Evolutionary conservation across 306 rosid species (phyloP).

Genomic region (Vigna reflexopilosa): DNA sequence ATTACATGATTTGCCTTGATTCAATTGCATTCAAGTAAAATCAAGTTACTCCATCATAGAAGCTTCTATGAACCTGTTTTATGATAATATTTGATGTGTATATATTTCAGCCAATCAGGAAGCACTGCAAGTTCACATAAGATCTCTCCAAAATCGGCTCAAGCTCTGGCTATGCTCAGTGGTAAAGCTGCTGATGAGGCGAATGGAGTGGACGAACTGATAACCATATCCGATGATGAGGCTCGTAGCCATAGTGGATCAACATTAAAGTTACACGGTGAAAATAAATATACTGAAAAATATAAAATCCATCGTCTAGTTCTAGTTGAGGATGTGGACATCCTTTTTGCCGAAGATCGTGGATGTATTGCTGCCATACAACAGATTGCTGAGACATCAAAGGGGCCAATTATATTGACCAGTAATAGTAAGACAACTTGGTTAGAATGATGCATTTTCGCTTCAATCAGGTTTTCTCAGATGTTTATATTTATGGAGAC

Average conservation of each 20-base stretch:
- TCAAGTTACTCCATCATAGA: constrained; percentile 27
- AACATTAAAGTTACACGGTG: constrained; percentile 45
- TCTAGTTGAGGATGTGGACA: constrained; percentile 91
- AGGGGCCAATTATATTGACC: constrained; percentile 91
- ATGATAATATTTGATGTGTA: constrained; percentile 29
- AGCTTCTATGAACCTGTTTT: constrained; percentile 26
- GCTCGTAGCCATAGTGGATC: constrained; percentile 43
- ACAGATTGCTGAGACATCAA: constrained; percentile 81
- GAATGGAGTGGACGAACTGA: constrained; percentile 57
- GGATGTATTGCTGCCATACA: constrained; percentile 89
- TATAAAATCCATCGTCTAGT: constrained; percentile 62
- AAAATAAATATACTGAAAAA: constrained; percentile 45
- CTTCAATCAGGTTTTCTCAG: constrained; percentile 42
- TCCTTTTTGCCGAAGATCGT: constrained; percentile 84
- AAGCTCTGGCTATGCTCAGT: constrained; percentile 45
- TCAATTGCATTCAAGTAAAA: constrained; percentile 29
- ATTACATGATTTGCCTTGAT: constrained; percentile 7
- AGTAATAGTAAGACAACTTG: constrained; percentile 80
- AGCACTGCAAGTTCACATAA: constrained; percentile 47
- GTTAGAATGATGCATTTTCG: constrained; percentile 35
- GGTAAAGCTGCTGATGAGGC: constrained; percentile 47
- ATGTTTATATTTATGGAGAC: constrained; percentile 28
- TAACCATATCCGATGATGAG: constrained; percentile 66
- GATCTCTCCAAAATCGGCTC: constrained; percentile 44
- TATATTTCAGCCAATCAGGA: constrained; percentile 55